A percentile compares a stretch with the other conserved stretches of the same genome.
These are phyloP conservation scores for Plasmodium coatneyi DNA, from an alignment of 169 alveolate genomes.

Conservation along the genomic window DNA sequence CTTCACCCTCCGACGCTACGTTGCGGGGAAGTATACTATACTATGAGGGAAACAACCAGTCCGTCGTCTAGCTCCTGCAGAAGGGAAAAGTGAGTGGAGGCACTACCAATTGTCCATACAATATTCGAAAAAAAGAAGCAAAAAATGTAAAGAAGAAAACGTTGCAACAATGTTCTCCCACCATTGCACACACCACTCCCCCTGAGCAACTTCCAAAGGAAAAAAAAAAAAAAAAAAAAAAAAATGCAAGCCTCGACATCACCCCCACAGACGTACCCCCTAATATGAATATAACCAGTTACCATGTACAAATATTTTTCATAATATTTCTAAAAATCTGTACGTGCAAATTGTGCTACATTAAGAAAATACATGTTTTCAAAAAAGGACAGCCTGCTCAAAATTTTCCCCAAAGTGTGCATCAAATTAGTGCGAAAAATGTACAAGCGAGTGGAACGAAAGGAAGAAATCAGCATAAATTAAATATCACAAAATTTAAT, in stretches of 20 bases:
- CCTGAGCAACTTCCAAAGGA: not conserved
- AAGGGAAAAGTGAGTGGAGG: not conserved
- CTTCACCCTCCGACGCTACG: not conserved
- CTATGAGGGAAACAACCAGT: not conserved
- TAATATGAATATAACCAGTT: conserved; percentile 33
- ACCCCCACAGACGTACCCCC: not conserved
- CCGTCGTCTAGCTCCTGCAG: not conserved
- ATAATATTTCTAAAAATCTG: conserved; percentile 21
- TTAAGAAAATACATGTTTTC: not conserved
- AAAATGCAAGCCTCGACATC: not conserved
- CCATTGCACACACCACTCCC: not conserved
- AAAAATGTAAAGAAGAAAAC: not conserved
- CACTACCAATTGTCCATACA: not conserved
- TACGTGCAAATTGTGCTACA: conserved; percentile 22
- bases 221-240: not conserved
- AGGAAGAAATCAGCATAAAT: not conserved
- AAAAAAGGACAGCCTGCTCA: not conserved
- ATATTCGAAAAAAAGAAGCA: not conserved
- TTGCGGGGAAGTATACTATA: not conserved
- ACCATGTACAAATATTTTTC: conserved; percentile 30
- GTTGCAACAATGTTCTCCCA: not conserved
- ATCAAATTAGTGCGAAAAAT: conserved; percentile 1
- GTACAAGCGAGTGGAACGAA: not conserved
- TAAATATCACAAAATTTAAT: not conserved
- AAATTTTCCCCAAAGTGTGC: not conserved